Evolutionary conservation across 139 green algal genomes (phyloP).

Genomic region (Coccomyxa sp.): DNA sequence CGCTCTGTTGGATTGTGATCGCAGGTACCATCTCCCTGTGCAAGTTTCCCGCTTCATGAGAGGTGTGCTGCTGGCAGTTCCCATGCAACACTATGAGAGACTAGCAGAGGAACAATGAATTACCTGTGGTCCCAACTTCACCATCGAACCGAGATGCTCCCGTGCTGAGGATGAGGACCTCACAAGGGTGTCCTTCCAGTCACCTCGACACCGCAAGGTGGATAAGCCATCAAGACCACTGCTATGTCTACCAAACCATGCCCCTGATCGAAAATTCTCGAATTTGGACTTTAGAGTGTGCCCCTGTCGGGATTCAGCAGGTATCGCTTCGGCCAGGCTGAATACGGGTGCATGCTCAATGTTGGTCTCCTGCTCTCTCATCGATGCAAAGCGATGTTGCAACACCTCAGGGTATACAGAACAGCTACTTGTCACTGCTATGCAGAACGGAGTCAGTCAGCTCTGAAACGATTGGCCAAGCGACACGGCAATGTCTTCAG

Average conservation of each 20-base stretch:
- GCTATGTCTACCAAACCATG: background rate
- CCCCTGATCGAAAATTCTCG: no score
- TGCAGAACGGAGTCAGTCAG: no score
- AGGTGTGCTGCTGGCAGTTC: background rate
- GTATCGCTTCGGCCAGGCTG: no score
- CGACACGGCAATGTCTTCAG: no score
- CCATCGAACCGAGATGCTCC: background rate
- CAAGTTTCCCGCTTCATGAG: background rate
- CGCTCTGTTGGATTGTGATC: conserved; percentile 56
- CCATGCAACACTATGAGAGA: background rate
- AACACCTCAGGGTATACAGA: no score
- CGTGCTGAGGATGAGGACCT: background rate
- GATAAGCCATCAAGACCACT: background rate
- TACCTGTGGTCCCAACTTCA: background rate
- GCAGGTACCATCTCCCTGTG: conserved; percentile 3
- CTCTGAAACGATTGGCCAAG: no score
- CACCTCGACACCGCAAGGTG: background rate
- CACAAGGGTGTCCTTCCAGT: background rate
- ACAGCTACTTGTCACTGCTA: no score
- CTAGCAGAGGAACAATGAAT: background rate
- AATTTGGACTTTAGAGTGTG: no score
- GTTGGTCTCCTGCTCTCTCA: no score
- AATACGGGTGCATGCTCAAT: no score
- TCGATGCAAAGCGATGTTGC: no score
- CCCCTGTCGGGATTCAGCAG: no score